Evolutionary conservation across 2,329 filamentous ascomycete genomes (phyloP).

Genomic region (Macrophomina phaseolina): DNA sequence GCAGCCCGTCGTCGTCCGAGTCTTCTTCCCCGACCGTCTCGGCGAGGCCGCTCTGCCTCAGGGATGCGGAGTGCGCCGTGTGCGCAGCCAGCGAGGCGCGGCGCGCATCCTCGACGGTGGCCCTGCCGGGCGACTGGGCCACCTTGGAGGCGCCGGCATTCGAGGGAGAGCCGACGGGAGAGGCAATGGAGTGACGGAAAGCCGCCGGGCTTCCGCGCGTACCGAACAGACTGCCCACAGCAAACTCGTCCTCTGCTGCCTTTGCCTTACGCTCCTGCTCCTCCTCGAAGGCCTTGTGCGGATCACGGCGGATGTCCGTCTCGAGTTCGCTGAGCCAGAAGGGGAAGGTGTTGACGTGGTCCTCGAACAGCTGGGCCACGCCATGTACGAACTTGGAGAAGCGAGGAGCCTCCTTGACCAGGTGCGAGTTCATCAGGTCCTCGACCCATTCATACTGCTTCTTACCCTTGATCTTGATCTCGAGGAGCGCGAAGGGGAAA

Average conservation of each 20-base stretch:
- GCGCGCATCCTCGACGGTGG: constrained; percentile 31
- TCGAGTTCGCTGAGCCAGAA: constrained; percentile 96
- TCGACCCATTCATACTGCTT: constrained; percentile 85
- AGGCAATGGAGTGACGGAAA: constrained; percentile 68
- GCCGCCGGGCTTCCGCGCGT: constrained; percentile 41
- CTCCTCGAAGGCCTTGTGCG: constrained; percentile 86
- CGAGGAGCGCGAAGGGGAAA: constrained; percentile 89
- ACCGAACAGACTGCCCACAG: constrained; percentile 86
- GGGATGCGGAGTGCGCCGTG: constrained; percentile 33
- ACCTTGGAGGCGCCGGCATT: constrained; percentile 55
- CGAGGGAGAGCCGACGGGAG: constrained; percentile 71
- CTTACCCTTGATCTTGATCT: constrained; percentile 79
- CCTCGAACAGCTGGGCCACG: constrained; percentile 85
- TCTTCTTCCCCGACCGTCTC: constrained; percentile 53
- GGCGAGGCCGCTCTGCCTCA: constrained; percentile 31
- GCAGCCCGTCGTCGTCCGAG: constrained; percentile 55
- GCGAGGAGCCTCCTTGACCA: constrained; percentile 84
- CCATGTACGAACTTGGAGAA: constrained; percentile 99
- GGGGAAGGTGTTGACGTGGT: constrained; percentile 93
- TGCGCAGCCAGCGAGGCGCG: constrained; percentile 32
- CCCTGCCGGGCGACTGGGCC: constrained; percentile 33
- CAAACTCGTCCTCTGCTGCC: constrained; percentile 83
- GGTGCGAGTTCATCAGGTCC: constrained; percentile 89
- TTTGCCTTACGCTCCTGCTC: constrained; percentile 85
- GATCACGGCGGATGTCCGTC: constrained; percentile 91